Evolutionary conservation across 768 basidiomycete genomes (phyloP), one percentile per base, ranked within the genome.

Genomic region (Sporobolomyces roseus): DNA sequence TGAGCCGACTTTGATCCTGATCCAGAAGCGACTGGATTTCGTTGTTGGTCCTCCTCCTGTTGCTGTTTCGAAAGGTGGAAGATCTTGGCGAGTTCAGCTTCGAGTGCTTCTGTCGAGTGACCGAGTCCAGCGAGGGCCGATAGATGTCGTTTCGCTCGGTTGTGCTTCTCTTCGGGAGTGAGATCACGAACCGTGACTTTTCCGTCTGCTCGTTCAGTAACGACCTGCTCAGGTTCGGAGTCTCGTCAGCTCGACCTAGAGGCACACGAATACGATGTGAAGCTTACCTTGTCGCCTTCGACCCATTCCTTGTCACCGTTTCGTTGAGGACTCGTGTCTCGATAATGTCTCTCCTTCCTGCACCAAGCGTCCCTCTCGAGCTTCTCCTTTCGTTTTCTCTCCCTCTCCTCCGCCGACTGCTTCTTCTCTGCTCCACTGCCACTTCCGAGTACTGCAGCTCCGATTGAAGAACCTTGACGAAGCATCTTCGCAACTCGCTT

Each of bases 351-450:
- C 64, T 73, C 72, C 32, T 64, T 54, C 27, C 68, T 33, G 16
- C 72, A 73, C 72, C 67, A 70, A 3, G 64, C 72, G n/a, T 73
- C 72, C 16, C 65, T 27, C 49, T 66, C 58, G 21, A 66, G 58
- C 68, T 73, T 72, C 46, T 68, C 60, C 41, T 51, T 51, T 27
- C 30, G 32, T 41, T 41, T 50, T 13, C 55, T 54, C 49, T 71
- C 69, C 41, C 38, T 60, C 62, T 69, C 68, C 33, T 60, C 72
- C 6, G 55, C 23, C 13, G 68, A 54, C 14, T 68, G 23, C 10
- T 48, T 38, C 27, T 63, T 62, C 10, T 66, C 67, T 41, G 30
- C 36, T 43, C 17, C 49, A 45, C 16, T 7, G 7, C 58, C 58
- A 2, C 14, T n/a, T 25, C 58, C 58, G 23, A 55, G 32, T 32